Base-by-base conservation (phyloP, 2,329 filamentous ascomycete species). In the Arthrobotrys pseudoclavata region DNA sequence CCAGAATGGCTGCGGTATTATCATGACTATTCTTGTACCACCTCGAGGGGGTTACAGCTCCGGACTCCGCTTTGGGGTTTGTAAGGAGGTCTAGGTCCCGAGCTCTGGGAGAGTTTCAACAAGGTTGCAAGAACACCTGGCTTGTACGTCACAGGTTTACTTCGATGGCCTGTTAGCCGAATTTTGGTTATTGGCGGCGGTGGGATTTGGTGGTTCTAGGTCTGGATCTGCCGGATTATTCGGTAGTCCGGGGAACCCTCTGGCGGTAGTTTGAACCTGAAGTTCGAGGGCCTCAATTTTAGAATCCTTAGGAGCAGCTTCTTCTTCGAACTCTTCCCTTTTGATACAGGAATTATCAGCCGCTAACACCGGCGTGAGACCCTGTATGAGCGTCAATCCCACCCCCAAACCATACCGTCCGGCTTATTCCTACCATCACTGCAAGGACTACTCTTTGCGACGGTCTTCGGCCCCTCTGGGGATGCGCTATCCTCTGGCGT, bases 121-220 rank as follows among this genome's bases (percentile, higher is more conserved):
- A 76, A 7, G n/a, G 52, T 69, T 7, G 71, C 71, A 22, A 76
- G 71, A 3, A 69, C 71, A 4, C 71, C 71, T 20, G 64, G 57
- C n/a, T 69, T 64, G 40, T 60, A 60, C 15, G 18, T 24, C 9
- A 60, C 57, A 24, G 37, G 18, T 5, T 6, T 47, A 18, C 7
- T 42, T 10, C 9, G 18, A 7, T 26, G 15, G 5, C 7, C 9
- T n/a, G 24, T 37, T 10, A 12, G 47, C 1, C 1, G 47, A 4
- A 22, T 31, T 18, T 31, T 64, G 55, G n/a, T 76, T 57, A 5
- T 29, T 12, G 5, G 10, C 3, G 26, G 48, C 0, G 26, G 63
- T 42, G 37, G 53, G 6, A 40, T 40, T 40, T 40, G 6, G 34
- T 42, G 48, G 29, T 9, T 31, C 70, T 15, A 50, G 26, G 9